phyloP scores from a whole-genome alignment of 2,329 filamentous ascomycete genomes.

The Colletotrichum tamarilloi region DNA sequence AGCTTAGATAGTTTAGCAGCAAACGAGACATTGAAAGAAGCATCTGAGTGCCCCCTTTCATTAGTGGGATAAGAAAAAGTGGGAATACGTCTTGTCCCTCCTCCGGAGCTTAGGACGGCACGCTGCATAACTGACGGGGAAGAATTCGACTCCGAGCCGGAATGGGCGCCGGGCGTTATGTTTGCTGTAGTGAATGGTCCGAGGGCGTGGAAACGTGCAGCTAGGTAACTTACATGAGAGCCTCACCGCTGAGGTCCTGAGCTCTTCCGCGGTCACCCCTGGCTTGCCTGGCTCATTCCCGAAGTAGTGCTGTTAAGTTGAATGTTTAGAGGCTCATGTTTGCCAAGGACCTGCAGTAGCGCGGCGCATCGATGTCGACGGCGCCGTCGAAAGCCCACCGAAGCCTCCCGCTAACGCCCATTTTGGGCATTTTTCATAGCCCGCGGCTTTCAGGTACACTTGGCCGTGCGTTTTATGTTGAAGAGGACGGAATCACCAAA shows the following conservation, averaged over 20 bases:
- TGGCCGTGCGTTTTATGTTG: not conserved
- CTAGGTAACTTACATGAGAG: not conserved
- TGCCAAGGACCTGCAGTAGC: slow-evolving; percentile 15
- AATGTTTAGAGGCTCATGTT: not conserved
- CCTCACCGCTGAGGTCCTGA: not conserved
- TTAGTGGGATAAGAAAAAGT: not conserved
- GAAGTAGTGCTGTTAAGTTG: not conserved
- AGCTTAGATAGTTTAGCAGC: not conserved
- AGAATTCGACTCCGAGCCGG: not conserved
- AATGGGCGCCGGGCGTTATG: not conserved
- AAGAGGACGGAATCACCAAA: not conserved
- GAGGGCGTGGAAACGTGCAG: not conserved
- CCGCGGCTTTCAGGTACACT: not conserved
- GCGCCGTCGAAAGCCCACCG: slow-evolving; percentile 13
- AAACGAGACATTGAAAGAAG: slow-evolving; percentile 1
- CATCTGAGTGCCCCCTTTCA: slow-evolving; percentile 9
- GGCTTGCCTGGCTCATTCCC: not conserved
- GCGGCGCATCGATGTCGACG: slow-evolving; percentile 21
- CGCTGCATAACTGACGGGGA: not conserved
- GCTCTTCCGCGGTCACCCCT: not conserved
- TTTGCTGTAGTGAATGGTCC: not conserved
- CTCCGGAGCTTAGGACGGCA: not conserved
- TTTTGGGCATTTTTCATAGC: not conserved
- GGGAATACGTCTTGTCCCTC: not conserved
- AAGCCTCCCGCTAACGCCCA: slow-evolving; percentile 28